Evolutionary conservation across 2,329 filamentous ascomycete species (phyloP), one percentile per base, ranked within the genome.

Genomic region (Emmonsia crescens): DNA sequence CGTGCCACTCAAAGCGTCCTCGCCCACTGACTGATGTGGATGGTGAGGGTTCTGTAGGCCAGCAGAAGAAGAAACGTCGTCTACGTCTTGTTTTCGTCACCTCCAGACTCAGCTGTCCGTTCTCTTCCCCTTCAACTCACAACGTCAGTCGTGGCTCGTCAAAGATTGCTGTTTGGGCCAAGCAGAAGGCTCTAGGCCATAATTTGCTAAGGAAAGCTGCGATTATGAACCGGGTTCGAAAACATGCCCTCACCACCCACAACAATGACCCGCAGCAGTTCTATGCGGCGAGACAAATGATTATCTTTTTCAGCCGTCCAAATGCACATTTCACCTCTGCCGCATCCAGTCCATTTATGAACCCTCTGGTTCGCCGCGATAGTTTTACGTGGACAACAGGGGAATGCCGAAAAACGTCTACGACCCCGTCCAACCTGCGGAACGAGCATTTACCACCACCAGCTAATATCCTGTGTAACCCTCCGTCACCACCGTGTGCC

Each of bases 71-170:
- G 78, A 90, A 89, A 73, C 83, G 87, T 4, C 80, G 85, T 0
- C 76, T 83, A 3, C 80, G 85, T 0, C 76, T 83, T 2, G 44
- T 61, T 12, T 57, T 89, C 51, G 83, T 89, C 68, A 90, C 88
- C 1, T 89, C 86, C 24, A 81, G 86, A 8, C 82, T 90, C 0
- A 89, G 86, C 10, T 82, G 80, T 56, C 86, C 87, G 1, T 90
- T 84, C 72, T 89, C 86, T 0, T 78, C 83, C 33, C 87, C 87
- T 0, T 85, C 87, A 2, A 85, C 86, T 51, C 86, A 89, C 68
- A 88, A 89, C 61, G 78, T 86, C 59, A 83, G 86, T 71, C 81
- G 85, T 31, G 85, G 61, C 31, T 55, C 63, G 31, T 67, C 62
- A 44, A 76, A 75, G 62, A 74, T 76, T 61, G 76, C 76, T 8